Evolutionary conservation across 192 early-diverging fungal genomes (phyloP).

Genomic region (Coemansia sp.): DNA sequence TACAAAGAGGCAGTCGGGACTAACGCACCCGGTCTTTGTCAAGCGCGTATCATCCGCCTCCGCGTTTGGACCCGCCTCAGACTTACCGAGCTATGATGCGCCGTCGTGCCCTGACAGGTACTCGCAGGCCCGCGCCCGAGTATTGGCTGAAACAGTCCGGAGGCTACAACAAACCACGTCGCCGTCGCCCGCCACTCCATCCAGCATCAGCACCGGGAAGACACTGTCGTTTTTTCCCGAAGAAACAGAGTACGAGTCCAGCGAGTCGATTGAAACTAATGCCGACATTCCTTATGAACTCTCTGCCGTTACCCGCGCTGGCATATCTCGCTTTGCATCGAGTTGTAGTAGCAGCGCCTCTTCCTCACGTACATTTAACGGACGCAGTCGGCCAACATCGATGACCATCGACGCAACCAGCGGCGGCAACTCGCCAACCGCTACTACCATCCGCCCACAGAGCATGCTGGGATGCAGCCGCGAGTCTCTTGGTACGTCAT

Average conservation of each 20-base stretch:
- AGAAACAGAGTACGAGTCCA: slow-evolving; percentile 25
- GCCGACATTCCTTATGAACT: slow-evolving; percentile 5
- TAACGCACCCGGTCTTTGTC: neutral
- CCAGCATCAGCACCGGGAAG: slow-evolving; percentile 37
- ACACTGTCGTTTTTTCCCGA: slow-evolving; percentile 44
- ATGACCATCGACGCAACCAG: slow-evolving; percentile 5
- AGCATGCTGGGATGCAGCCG: slow-evolving; percentile 23
- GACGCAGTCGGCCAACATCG: slow-evolving; percentile 17
- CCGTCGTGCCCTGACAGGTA: slow-evolving; percentile 18
- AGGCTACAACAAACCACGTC: slow-evolving; percentile 25
- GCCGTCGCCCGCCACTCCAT: slow-evolving; percentile 31
- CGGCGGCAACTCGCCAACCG: slow-evolving; percentile 9
- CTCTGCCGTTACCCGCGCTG: slow-evolving; percentile 4
- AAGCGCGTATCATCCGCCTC: neutral
- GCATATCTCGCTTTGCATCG: slow-evolving; percentile 20
- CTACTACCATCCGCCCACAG: slow-evolving; percentile 6
- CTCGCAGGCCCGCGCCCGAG: slow-evolving; percentile 30
- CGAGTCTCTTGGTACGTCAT: slow-evolving; percentile 13
- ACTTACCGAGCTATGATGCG: neutral
- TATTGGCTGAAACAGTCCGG: slow-evolving; percentile 36
- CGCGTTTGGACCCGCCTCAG: neutral
- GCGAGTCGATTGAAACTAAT: neutral
- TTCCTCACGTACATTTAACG: slow-evolving; percentile 17
- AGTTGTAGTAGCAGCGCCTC: slow-evolving; percentile 12
- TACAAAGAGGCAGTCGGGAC: slow-evolving; percentile 12